Percentiles rank a stretch among this genome's conserved stretches.
These are phyloP conservation scores for Malania oleifera DNA, from an alignment of 164 flowering plant genomes.

Conservation along the genomic window DNA sequence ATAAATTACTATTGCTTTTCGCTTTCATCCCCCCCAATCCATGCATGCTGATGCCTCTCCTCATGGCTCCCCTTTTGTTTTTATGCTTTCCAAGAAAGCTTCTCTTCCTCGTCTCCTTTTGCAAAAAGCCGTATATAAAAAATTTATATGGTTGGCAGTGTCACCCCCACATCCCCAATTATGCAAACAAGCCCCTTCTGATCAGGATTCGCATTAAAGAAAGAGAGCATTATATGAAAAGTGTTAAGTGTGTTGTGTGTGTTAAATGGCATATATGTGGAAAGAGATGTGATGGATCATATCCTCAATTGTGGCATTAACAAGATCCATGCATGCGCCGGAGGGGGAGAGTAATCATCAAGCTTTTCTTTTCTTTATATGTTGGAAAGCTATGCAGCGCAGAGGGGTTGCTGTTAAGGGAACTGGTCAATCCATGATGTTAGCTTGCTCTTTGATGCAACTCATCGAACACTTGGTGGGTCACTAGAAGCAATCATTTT, in stretches of 20 bases:
- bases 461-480: no score
- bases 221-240: no score
- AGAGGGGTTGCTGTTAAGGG: conserved; percentile 19
- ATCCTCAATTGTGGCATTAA: conserved; percentile 13
- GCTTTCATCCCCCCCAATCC: conserved; percentile 11
- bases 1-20: neutral
- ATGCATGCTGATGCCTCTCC: conserved; percentile 18
- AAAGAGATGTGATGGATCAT: no score
- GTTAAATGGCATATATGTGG: no score
- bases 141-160: no score
- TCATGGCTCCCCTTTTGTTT: neutral
- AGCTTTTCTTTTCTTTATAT: neutral
- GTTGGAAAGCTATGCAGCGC: no score
- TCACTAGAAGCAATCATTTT: no score
- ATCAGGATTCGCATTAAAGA: no score
- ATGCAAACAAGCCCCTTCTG: neutral
- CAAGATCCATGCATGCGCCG: conserved; percentile 18
- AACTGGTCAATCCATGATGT: conserved; percentile 22
- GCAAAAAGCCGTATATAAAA: conserved; percentile 18
- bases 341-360: conserved; percentile 14
- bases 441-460: conserved; percentile 10
- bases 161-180: conserved; percentile 2
- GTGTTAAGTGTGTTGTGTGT: no score
- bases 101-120: conserved; percentile 22
- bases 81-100: conserved; percentile 14